Evolutionary conservation across 306 rosid species (phyloP).

Genomic region (Dryas alaskensis): DNA sequence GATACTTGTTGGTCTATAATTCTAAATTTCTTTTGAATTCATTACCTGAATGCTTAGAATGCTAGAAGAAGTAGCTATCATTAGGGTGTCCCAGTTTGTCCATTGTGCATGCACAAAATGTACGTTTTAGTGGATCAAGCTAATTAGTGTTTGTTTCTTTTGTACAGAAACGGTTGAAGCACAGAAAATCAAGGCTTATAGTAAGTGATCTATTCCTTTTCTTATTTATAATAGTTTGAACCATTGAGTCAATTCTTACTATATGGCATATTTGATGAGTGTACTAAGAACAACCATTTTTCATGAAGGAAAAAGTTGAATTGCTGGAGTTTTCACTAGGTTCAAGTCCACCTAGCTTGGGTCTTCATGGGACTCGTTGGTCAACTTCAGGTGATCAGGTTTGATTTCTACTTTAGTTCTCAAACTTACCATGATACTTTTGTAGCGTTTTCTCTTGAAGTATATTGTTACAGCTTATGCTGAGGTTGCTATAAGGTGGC

Average conservation of each 20-base stretch:
- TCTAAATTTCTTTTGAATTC: slow-evolving; percentile 1
- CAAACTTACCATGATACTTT: neutral
- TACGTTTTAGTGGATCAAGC: slow-evolving; percentile 1
- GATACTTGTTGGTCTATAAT: neutral
- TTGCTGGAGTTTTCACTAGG: slow-evolving; percentile 79
- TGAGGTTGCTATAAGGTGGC: neutral
- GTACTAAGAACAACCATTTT: slow-evolving; percentile 24
- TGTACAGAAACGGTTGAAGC: slow-evolving; percentile 76
- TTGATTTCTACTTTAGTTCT: slow-evolving; percentile 27
- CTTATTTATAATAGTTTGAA: neutral
- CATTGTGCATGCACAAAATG: neutral
- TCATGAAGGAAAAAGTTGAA: slow-evolving; percentile 78
- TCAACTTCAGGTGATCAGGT: slow-evolving; percentile 78
- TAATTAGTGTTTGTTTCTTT: slow-evolving; percentile 24
- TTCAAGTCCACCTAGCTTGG: slow-evolving; percentile 82
- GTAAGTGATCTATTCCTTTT: slow-evolving; percentile 44
- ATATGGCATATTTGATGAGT: slow-evolving; percentile 14
- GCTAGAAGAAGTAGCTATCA: neutral
- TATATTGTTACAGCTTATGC: neutral
- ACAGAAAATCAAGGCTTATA: slow-evolving; percentile 66
- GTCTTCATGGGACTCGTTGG: slow-evolving; percentile 86
- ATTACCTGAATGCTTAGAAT: neutral
- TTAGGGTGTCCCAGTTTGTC: neutral
- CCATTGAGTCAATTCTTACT: slow-evolving; percentile 24
- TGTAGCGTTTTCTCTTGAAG: neutral